Percentiles rank a stretch among this genome's conserved stretches.
Conservation (phyloP, 108 stramenopile species). For the Hondaea fermentalgiana region DNA sequence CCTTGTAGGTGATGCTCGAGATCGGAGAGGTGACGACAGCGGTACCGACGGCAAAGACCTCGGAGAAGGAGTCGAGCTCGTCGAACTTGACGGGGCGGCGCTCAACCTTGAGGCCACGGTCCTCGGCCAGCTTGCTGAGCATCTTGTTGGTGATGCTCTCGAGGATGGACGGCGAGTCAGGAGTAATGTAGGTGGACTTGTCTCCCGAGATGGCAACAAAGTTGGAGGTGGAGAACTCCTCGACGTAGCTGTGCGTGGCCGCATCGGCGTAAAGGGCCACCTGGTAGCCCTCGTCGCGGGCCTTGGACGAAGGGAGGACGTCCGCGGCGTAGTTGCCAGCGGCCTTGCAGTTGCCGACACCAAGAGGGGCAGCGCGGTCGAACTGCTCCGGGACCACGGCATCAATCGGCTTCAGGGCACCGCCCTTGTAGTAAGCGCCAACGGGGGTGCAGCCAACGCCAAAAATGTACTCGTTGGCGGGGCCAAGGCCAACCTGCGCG, state of each 20-base stretch:
- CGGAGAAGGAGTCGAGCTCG: conserved; percentile 74
- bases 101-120: conserved; percentile 80
- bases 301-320: conserved; percentile 82
- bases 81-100: conserved; percentile 54
- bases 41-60: conserved; percentile 92
- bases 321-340: conserved; percentile 99
- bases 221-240: conserved; percentile 97
- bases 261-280: conserved; percentile 93
- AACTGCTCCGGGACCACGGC: conserved; percentile 82
- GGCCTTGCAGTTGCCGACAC: conserved; percentile 89
- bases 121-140: conserved; percentile 80
- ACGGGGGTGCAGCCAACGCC: conserved; percentile 85
- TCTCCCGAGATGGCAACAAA: conserved; percentile 82
- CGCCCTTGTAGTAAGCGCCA: conserved; percentile 97
- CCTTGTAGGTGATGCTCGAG: conserved; percentile 63
- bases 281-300: conserved; percentile 89
- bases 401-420: conserved; percentile 69
- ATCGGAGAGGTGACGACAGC: conserved; percentile 95
- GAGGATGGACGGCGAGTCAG: conserved; percentile 75
- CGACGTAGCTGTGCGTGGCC: conserved; percentile 70
- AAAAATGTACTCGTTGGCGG: conserved; percentile 93
- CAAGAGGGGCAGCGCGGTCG: conserved; percentile 91
- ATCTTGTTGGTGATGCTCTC: conserved; percentile 92
- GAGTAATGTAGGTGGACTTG: conserved; percentile 75
- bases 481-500: conserved; percentile 85